Conservation (phyloP, 768 basidiomycete species). For the Suillus alpinus region DNA sequence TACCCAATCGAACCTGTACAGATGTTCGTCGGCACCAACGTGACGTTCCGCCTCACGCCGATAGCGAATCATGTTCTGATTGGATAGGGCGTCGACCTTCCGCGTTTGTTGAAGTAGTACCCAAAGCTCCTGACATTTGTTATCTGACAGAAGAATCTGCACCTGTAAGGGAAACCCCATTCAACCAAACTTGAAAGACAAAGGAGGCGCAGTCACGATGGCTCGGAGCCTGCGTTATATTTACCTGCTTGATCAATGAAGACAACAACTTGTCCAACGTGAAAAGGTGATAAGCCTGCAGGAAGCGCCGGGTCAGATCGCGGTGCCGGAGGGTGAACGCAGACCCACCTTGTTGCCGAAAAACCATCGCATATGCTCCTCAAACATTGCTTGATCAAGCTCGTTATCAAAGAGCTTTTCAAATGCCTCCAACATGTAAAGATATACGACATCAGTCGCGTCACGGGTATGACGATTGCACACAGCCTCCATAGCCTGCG, state of each 20-base stretch:
- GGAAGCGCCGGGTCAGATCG: slow-evolving; percentile 26
- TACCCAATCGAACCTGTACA: slow-evolving; percentile 83
- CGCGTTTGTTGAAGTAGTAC: slow-evolving; percentile 68
- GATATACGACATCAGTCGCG: slow-evolving; percentile 71
- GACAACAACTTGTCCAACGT: slow-evolving; percentile 92
- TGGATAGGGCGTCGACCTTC: slow-evolving; percentile 46
- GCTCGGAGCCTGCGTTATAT: slow-evolving; percentile 14
- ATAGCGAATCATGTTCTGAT: slow-evolving; percentile 72
- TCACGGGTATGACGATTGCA: slow-evolving; percentile 41
- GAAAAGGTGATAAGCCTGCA: slow-evolving; percentile 85
- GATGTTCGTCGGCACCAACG: slow-evolving; percentile 70
- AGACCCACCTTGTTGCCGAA: slow-evolving; percentile 76
- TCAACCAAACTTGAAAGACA: slow-evolving; percentile 3
- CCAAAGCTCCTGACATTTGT: slow-evolving; percentile 86
- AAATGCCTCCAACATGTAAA: slow-evolving; percentile 84
- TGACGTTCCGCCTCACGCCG: slow-evolving; percentile 77
- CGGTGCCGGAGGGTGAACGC: not conserved
- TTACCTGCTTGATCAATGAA: slow-evolving; percentile 88
- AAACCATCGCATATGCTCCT: slow-evolving; percentile 95
- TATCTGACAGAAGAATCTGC: slow-evolving; percentile 81
- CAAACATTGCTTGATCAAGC: slow-evolving; percentile 87
- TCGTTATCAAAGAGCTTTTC: slow-evolving; percentile 94
- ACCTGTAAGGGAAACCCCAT: slow-evolving; percentile 47
- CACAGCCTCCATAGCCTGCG: slow-evolving; percentile 62
- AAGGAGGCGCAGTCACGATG: not conserved